Percentiles rank a stretch among this genome's conserved stretches.
Conservation (phyloP, 129 eudicot genomes). For the Apium graveolens region DNA sequence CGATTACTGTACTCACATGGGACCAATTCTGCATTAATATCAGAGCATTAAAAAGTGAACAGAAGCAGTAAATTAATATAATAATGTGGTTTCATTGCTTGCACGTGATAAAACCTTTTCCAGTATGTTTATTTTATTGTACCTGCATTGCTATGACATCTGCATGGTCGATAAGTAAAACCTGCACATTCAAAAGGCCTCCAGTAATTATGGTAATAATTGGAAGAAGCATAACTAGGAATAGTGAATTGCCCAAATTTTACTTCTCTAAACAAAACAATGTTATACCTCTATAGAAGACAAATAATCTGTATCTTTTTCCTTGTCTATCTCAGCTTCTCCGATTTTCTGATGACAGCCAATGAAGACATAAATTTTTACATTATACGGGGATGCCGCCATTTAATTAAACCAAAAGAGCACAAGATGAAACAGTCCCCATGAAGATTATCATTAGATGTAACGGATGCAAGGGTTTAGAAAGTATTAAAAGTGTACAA, state of each 20-base stretch:
- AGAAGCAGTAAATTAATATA: background rate
- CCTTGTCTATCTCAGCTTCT: slow-evolving; percentile 72
- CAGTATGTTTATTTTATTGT: slow-evolving; percentile 3
- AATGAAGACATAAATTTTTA: slow-evolving; percentile 7
- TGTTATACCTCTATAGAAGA: slow-evolving; percentile 75
- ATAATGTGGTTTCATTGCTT: background rate
- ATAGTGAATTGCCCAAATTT: background rate
- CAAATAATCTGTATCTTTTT: slow-evolving; percentile 84
- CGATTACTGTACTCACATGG: slow-evolving; percentile 64
- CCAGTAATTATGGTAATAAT: slow-evolving; percentile 13
- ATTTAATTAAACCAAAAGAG: background rate
- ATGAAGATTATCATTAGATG: background rate
- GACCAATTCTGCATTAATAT: slow-evolving; percentile 75
- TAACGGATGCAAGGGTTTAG: background rate
- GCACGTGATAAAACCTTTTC: background rate
- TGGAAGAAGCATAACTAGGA: slow-evolving; percentile 10
- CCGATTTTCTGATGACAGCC: slow-evolving; percentile 62
- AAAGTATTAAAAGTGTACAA: background rate
- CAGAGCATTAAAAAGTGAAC: background rate
- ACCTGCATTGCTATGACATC: slow-evolving; percentile 97
- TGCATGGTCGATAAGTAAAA: slow-evolving; percentile 85
- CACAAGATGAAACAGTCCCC: background rate
- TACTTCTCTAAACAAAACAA: background rate
- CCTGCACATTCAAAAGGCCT: slow-evolving; percentile 36
- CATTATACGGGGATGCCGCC: background rate